Conservation (phyloP, 148 eudicot genomes). For the Selenicereus undatus region DNA sequence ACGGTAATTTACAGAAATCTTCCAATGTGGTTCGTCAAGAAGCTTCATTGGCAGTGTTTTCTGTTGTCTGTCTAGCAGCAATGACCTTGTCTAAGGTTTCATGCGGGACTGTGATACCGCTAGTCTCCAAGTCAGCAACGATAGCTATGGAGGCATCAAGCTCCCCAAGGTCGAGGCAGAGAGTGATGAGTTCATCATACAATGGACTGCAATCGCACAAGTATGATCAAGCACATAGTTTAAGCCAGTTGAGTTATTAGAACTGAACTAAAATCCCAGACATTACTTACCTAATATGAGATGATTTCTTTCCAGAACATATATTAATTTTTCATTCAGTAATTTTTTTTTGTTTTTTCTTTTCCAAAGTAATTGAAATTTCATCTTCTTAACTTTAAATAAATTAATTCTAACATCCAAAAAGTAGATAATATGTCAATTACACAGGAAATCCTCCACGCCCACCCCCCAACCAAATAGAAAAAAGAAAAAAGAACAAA, state of each 20-base stretch:
- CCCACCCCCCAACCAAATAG: no score
- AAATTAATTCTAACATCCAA: no score
- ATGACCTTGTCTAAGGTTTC: slow-evolving; percentile 86
- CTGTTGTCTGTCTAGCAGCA: slow-evolving; percentile 58
- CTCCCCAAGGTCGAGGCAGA: slow-evolving; percentile 86
- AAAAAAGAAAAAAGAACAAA: no score
- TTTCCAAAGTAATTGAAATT: neutral
- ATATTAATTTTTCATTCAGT: neutral
- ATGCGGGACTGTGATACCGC: slow-evolving; percentile 75
- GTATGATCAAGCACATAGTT: neutral
- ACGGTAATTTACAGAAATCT: slow-evolving; percentile 5
- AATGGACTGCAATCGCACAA: slow-evolving; percentile 58
- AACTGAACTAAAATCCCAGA: neutral
- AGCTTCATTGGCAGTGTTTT: slow-evolving; percentile 38
- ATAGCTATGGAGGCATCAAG: slow-evolving; percentile 89
- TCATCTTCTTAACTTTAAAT: no score
- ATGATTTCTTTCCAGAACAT: neutral
- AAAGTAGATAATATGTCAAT: no score
- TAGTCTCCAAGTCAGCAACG: slow-evolving; percentile 83
- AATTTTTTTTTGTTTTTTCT: neutral
- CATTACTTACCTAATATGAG: no score
- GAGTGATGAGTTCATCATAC: slow-evolving; percentile 77
- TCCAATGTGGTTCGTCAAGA: slow-evolving; percentile 23
- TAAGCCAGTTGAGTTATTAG: neutral
- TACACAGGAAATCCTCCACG: no score